Percentiles rank a stretch among this genome's conserved stretches.
These are phyloP conservation scores for Erodium trifolium DNA, from an alignment of 441 rosid species.

Conservation along the genomic window DNA sequence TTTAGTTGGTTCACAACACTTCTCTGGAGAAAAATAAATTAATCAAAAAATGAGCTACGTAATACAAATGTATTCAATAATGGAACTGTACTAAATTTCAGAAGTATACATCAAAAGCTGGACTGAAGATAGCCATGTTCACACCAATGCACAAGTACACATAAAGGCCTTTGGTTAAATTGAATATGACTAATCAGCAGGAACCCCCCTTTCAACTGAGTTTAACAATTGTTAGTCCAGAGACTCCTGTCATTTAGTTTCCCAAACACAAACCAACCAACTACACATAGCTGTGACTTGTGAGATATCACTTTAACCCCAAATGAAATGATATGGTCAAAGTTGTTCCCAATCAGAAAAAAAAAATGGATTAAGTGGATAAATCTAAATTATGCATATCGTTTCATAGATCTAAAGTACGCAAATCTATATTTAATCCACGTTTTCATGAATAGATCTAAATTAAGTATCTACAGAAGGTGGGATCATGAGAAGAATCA, in stretches of 20 bases:
- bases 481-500: too few species aligned
- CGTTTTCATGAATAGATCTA: too few species aligned
- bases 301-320: neutral
- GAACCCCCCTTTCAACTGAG: neutral
- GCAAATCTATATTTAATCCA: too few species aligned
- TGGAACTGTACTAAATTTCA: conserved; percentile 4
- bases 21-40: conserved; percentile 45
- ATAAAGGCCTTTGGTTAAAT: neutral
- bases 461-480: too few species aligned
- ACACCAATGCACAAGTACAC: neutral
- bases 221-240: neutral
- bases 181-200: neutral
- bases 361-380: neutral
- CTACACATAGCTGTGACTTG: too few species aligned
- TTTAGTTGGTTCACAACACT: conserved; percentile 82
- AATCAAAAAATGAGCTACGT: conserved; percentile 10
- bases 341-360: too few species aligned
- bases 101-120: neutral
- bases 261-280: neutral
- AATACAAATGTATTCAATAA: neutral
- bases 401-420: too few species aligned
- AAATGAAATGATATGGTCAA: neutral
- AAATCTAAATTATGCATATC: too few species aligned
- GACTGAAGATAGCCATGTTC: neutral
- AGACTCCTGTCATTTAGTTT: neutral